Evolutionary conservation across 768 basidiomycete genomes (phyloP).

Genomic region (Xerocomellus intermedius): DNA sequence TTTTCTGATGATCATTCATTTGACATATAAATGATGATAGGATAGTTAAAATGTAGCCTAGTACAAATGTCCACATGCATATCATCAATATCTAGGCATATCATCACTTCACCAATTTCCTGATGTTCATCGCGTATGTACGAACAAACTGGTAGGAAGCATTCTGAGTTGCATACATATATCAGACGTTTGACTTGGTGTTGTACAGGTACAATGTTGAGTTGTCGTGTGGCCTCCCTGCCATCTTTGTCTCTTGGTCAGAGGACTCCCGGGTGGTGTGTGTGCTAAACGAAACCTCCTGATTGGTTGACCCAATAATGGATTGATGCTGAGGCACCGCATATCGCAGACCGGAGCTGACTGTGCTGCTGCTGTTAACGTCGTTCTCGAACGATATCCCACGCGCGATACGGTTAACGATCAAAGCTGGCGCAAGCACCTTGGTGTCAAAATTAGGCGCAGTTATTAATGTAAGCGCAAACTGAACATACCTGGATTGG

Average conservation of each 20-base stretch:
- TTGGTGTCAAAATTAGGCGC: not conserved
- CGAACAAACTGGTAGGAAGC: too few species aligned
- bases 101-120: too few species aligned
- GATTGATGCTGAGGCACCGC: not conserved
- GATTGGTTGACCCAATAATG: not conserved
- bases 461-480: not conserved
- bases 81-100: too few species aligned
- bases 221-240: not conserved
- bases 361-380: not conserved
- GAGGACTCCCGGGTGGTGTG: too few species aligned
- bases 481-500: not conserved
- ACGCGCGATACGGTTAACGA: not conserved
- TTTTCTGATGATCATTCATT: too few species aligned
- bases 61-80: too few species aligned
- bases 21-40: too few species aligned
- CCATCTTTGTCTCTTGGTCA: too few species aligned
- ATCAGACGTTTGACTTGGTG: not conserved
- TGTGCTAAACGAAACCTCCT: not conserved
- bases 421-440: not conserved
- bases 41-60: too few species aligned
- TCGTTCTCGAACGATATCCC: not conserved
- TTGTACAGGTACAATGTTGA: not conserved
- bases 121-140: too few species aligned
- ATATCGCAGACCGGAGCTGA: not conserved
- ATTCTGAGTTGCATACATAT: too few species aligned